Evolutionary conservation across 306 rosid species (phyloP).

Genomic region (Rubus idaeus): DNA sequence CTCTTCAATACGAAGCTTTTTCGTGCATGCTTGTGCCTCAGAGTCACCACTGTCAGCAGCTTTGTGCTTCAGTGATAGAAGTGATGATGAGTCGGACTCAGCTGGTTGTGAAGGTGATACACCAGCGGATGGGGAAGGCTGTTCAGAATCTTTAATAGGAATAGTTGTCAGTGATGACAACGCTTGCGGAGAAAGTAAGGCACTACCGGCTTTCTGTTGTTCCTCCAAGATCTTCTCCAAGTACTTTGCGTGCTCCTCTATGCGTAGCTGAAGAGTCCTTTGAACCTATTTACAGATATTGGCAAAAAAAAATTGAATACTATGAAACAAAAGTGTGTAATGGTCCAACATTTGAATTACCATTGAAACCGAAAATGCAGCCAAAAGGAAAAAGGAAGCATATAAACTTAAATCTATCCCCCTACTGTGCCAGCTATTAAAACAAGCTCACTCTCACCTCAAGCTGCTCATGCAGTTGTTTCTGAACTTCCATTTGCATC

Average conservation of each 20-base stretch:
- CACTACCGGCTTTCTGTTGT: constrained; percentile 40
- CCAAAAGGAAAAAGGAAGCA: not conserved
- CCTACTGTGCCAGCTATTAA: not conserved
- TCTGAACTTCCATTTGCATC: constrained; percentile 51
- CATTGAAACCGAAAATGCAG: not conserved
- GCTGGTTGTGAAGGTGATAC: constrained; percentile 10
- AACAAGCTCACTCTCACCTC: constrained; percentile 28
- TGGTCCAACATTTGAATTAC: constrained; percentile 1
- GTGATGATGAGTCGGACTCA: constrained; percentile 31
- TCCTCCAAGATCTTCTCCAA: constrained; percentile 43
- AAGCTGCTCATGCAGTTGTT: constrained; percentile 49
- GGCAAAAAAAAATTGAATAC: not conserved
- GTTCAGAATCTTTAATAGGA: constrained; percentile 21
- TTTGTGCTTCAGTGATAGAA: constrained; percentile 23
- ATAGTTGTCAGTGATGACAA: constrained; percentile 17
- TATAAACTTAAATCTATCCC: not conserved
- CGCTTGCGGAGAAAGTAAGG: constrained; percentile 33
- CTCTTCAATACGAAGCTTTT: constrained; percentile 30
- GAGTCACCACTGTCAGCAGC: constrained; percentile 18
- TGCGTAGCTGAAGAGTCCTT: constrained; percentile 43
- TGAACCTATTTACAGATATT: constrained; percentile 29
- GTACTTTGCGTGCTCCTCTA: constrained; percentile 46
- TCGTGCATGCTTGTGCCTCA: constrained; percentile 5
- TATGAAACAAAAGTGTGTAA: not conserved
- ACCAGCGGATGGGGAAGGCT: constrained; percentile 17